These are phyloP conservation scores for Arthrobotrys entomopaga DNA, from an alignment of 2,329 filamentous ascomycete genomes.

Conservation along the genomic window DNA sequence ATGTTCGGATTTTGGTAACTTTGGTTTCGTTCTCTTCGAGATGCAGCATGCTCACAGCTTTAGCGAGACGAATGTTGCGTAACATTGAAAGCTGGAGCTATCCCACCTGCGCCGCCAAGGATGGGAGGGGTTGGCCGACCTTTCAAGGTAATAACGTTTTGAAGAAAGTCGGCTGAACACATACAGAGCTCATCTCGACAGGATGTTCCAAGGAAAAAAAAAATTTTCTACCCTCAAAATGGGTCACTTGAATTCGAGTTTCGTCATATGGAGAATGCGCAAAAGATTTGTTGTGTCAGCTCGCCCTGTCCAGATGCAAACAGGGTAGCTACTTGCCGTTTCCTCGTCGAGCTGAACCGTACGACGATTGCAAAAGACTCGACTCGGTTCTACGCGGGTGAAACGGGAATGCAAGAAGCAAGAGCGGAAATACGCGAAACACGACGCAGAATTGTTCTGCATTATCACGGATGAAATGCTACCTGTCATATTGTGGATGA, in stretches of 20 bases:
- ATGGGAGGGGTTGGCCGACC: conserved; percentile 18
- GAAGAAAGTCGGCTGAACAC: conserved; percentile 5
- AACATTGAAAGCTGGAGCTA: conserved; percentile 38
- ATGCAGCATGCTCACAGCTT: conserved; percentile 17
- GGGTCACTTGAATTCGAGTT: not conserved
- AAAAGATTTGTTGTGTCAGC: conserved; percentile 19
- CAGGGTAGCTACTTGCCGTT: conserved; percentile 15
- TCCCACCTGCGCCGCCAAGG: conserved; percentile 27
- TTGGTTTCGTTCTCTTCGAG: conserved; percentile 17
- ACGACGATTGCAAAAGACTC: not conserved
- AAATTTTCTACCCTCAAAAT: not conserved
- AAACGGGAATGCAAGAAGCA: conserved; percentile 55
- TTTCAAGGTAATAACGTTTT: conserved; percentile 15
- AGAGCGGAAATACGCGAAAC: conserved; percentile 52
- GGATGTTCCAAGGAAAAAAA: not conserved
- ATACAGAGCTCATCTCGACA: conserved; percentile 25
- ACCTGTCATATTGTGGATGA: conserved; percentile 36
- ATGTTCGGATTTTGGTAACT: conserved; percentile 19
- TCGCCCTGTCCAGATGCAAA: conserved; percentile 25
- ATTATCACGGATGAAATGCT: conserved; percentile 45
- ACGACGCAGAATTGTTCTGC: conserved; percentile 23
- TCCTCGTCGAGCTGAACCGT: conserved; percentile 41
- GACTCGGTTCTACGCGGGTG: conserved; percentile 50
- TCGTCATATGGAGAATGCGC: conserved; percentile 13
- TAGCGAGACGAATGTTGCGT: conserved; percentile 49